phyloP scores from a whole-genome alignment of 1,139 yeast species.

The Arxiozyma heterogenica region DNA sequence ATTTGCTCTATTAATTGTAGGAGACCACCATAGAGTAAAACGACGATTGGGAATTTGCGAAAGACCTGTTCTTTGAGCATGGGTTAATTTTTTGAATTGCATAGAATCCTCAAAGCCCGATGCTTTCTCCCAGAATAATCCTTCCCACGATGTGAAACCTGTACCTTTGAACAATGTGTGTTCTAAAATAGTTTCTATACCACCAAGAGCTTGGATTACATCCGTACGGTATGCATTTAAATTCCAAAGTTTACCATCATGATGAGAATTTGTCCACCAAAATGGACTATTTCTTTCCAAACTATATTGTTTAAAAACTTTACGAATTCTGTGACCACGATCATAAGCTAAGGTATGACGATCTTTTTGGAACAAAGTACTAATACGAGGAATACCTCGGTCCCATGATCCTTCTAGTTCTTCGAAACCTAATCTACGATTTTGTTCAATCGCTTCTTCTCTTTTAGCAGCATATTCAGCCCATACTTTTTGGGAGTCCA shows the following conservation, averaged over 20 bases:
- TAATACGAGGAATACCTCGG: constrained; percentile 90
- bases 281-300: constrained; percentile 72
- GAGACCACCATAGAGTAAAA: constrained; percentile 99
- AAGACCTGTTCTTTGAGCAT: constrained; percentile 95
- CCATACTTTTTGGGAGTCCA: constrained; percentile 96
- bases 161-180: constrained; percentile 95
- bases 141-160: constrained; percentile 98
- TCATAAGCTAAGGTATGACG: constrained; percentile 92
- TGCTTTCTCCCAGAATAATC: constrained; percentile 95
- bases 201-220: constrained; percentile 94
- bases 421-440: constrained; percentile 80
- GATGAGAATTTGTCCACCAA: constrained; percentile 94
- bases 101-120: constrained; percentile 95
- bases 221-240: constrained; percentile 88
- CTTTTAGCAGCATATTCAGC: constrained; percentile 90
- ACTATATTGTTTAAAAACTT: constrained; percentile 67
- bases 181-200: constrained; percentile 90
- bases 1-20: constrained; percentile 94
- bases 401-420: constrained; percentile 95
- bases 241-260: constrained; percentile 96
- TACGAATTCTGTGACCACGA: constrained; percentile 82
- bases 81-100: constrained; percentile 88
- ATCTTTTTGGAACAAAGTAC: constrained; percentile 90
- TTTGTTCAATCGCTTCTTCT: constrained; percentile 77
- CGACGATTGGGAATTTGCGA: constrained; percentile 97